phyloP scores from a whole-genome alignment of 352 stramenopile species.

The Ophiocytium majus region DNA sequence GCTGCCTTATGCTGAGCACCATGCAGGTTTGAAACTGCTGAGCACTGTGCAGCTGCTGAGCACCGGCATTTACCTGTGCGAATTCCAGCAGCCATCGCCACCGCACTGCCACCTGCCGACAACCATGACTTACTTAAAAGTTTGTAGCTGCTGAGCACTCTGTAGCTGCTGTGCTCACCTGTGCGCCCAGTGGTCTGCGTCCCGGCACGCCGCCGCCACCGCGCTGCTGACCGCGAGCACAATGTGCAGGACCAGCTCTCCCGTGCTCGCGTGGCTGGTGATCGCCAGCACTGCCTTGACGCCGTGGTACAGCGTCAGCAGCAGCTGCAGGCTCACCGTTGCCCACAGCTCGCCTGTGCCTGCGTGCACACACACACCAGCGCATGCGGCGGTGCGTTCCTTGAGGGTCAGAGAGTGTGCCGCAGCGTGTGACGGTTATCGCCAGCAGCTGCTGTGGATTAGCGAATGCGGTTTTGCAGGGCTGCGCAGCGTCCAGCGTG shows the following conservation, averaged over 20 bases:
- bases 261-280: background rate
- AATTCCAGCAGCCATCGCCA: background rate
- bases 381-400: background rate
- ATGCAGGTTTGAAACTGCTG: background rate
- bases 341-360: background rate
- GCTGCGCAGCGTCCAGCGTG: background rate
- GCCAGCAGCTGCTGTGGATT: background rate
- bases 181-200: conserved; percentile 5
- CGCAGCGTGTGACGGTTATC: background rate
- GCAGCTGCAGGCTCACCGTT: background rate
- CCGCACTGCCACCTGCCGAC: background rate
- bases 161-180: too few species aligned
- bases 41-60: background rate
- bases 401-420: background rate
- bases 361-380: background rate
- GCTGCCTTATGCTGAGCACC: background rate
- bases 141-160: background rate
- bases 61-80: background rate
- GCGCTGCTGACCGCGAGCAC: background rate
- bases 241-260: background rate
- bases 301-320: background rate
- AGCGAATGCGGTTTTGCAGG: background rate
- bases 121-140: background rate
- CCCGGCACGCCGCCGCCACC: background rate
- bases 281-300: background rate